Conservation (phyloP, 202 grass and related monocot species). For the Elaeis oleifera region DNA sequence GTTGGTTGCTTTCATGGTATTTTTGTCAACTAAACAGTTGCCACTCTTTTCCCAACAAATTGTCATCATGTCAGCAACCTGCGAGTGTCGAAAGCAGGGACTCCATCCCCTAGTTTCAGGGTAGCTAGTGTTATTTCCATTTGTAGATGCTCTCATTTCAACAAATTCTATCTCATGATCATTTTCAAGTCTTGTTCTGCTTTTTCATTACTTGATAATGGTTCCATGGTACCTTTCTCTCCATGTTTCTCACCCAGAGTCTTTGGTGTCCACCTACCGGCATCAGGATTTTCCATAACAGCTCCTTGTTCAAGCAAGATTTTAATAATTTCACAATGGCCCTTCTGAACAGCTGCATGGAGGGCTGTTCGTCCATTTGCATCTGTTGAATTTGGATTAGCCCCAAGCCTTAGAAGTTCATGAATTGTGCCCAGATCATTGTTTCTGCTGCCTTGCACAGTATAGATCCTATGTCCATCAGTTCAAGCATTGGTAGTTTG, state of each 20-base stretch:
- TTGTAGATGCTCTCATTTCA: too few relatives aligned
- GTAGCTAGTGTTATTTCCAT: too few relatives aligned
- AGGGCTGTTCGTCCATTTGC: constrained; percentile 1
- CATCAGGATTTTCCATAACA: background rate
- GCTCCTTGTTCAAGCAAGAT: constrained; percentile 2
- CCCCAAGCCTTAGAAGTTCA: too few relatives aligned
- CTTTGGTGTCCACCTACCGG: background rate
- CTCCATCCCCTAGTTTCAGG: too few relatives aligned
- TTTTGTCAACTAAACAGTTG: constrained; percentile 15
- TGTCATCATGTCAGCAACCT: too few relatives aligned
- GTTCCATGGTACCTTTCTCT: background rate
- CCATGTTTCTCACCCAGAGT: background rate
- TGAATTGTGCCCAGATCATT: background rate
- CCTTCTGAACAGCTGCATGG: background rate
- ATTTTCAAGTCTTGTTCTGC: too few relatives aligned
- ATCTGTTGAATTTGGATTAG: background rate
- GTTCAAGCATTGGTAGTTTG: background rate
- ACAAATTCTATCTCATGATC: too few relatives aligned
- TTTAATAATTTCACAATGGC: background rate
- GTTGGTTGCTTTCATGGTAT: constrained; percentile 10
- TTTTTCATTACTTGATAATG: too few relatives aligned
- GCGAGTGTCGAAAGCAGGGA: too few relatives aligned
- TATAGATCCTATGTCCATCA: background rate
- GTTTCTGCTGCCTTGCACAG: background rate
- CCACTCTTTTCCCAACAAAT: constrained; percentile 7